Evolutionary conservation across 345 rosid species (phyloP).

Genomic region (Atalantia buxifolia): DNA sequence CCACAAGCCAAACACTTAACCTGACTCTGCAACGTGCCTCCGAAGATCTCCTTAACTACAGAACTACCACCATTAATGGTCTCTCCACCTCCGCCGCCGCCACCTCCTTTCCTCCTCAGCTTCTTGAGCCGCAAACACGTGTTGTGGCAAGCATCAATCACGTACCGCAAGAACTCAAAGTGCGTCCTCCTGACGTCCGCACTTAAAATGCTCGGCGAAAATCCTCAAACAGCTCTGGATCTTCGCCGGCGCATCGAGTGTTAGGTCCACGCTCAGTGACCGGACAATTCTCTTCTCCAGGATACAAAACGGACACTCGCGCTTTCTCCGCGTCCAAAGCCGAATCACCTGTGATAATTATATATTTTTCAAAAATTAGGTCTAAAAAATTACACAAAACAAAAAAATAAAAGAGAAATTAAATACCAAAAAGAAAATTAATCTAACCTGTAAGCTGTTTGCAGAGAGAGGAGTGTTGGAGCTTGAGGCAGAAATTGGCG

Average conservation of each 20-base stretch:
- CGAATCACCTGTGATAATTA: conserved; percentile 55
- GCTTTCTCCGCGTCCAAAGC: conserved; percentile 48
- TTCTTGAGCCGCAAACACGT: conserved; percentile 82
- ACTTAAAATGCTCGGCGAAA: conserved; percentile 69
- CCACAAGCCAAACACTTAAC: conserved; percentile 88
- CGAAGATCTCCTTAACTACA: conserved; percentile 86
- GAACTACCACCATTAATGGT: conserved; percentile 35
- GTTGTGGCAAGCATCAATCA: conserved; percentile 93
- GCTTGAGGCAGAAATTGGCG: conserved; percentile 89
- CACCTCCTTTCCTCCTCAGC: conserved; percentile 45
- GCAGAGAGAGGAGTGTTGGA: conserved; percentile 83
- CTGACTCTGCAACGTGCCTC: conserved; percentile 96
- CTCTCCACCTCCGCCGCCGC: conserved; percentile 7
- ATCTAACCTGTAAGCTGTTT: background rate
- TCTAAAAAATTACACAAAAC: background rate
- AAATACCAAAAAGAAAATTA: background rate
- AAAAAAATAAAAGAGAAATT: background rate
- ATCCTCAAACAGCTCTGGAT: conserved; percentile 61
- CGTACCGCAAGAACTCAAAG: conserved; percentile 88
- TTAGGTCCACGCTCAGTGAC: conserved; percentile 62
- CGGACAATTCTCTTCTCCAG: conserved; percentile 75
- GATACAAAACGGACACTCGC: conserved; percentile 89
- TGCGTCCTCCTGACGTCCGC: conserved; percentile 96
- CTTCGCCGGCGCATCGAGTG: conserved; percentile 64
- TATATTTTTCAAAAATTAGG: background rate